Percentiles rank a stretch among this genome's conserved stretches.
phyloP scores from a whole-genome alignment of 306 rosid species.

The Comarum palustre region DNA sequence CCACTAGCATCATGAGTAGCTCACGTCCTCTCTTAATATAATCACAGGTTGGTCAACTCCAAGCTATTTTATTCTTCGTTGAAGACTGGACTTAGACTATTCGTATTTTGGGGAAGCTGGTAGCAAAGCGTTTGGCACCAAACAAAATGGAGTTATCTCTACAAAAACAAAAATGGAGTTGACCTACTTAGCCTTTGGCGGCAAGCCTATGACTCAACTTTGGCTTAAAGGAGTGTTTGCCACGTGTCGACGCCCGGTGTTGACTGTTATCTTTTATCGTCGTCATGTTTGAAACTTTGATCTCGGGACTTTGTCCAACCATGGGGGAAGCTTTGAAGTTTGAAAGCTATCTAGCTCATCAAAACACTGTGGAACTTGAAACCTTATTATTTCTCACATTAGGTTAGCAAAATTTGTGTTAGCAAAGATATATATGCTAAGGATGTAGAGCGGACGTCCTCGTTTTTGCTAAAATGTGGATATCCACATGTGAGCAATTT shows the following conservation, averaged over 20 bases:
- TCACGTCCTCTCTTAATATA: background rate
- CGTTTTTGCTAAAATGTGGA: too few species aligned
- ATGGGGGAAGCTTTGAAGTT: background rate
- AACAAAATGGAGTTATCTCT: background rate
- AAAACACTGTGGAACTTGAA: too few species aligned
- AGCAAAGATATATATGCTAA: too few species aligned
- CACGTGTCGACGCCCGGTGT: background rate
- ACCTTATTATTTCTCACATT: too few species aligned
- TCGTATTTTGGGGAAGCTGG: background rate
- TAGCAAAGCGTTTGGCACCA: background rate
- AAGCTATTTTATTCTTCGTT: conserved; percentile 1
- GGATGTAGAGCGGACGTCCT: too few species aligned
- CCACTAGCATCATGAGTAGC: background rate
- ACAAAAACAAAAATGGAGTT: background rate
- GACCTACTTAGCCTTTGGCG: background rate
- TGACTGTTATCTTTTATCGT: background rate
- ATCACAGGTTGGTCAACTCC: background rate
- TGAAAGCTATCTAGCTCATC: background rate
- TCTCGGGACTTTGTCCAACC: background rate
- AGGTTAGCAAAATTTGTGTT: too few species aligned
- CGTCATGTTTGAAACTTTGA: conserved; percentile 1
- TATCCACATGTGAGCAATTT: too few species aligned
- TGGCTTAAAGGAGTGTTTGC: background rate
- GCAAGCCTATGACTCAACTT: background rate
- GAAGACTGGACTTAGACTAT: background rate